These are phyloP conservation scores for Phialophora chinensis DNA, from an alignment of 2,329 filamentous ascomycete species.

Conservation along the genomic window DNA sequence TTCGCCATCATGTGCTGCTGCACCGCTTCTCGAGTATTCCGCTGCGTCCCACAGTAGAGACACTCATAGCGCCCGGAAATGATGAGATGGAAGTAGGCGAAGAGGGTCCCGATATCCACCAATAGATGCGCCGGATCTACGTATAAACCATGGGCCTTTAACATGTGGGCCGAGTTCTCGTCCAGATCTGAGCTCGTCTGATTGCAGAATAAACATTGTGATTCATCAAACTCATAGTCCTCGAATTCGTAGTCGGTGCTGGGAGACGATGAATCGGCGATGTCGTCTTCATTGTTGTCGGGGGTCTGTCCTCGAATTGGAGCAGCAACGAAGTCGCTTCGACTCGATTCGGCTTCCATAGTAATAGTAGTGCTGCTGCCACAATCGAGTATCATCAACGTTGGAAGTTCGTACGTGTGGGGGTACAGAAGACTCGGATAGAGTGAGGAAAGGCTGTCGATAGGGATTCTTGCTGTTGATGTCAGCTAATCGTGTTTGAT, in stretches of 20 bases:
- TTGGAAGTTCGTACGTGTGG: not conserved
- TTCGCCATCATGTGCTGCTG: conserved; percentile 60
- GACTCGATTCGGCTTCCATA: conserved; percentile 12
- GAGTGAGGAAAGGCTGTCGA: not conserved
- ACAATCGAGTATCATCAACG: conserved; percentile 21
- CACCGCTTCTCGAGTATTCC: conserved; percentile 52
- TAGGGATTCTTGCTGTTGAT: not conserved
- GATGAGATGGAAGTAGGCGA: conserved; percentile 57
- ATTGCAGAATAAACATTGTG: conserved; percentile 55
- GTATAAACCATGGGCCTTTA: conserved; percentile 54
- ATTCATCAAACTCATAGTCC: conserved; percentile 7
- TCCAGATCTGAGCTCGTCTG: conserved; percentile 42
- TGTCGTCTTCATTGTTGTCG: conserved; percentile 19
- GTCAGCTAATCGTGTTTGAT: not conserved
- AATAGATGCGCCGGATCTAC: conserved; percentile 49
- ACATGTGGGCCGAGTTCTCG: conserved; percentile 57
- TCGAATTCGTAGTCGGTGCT: conserved; percentile 16
- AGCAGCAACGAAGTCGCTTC: conserved; percentile 6
- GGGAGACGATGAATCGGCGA: conserved; percentile 15
- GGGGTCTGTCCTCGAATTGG: conserved; percentile 12
- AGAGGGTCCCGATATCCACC: conserved; percentile 56
- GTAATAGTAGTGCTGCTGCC: conserved; percentile 20
- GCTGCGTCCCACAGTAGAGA: conserved; percentile 56
- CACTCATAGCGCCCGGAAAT: conserved; percentile 59
- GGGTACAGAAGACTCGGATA: not conserved